phyloP scores from a whole-genome alignment of 2,329 filamentous ascomycete genomes.

The Dothistroma pini region DNA sequence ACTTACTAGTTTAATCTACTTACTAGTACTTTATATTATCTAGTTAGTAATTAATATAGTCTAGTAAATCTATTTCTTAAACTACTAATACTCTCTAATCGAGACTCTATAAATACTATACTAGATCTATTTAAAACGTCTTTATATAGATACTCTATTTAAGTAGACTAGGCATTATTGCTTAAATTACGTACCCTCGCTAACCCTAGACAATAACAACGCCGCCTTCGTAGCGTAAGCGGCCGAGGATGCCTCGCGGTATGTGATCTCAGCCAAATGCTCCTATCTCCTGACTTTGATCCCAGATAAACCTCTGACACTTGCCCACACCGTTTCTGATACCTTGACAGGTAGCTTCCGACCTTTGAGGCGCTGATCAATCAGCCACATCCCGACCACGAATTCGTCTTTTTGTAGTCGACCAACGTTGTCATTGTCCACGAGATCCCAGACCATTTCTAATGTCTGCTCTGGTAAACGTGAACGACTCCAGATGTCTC shows the following conservation, averaged over 20 bases:
- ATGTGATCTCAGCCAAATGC: neutral
- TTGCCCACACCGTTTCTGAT: slow-evolving; percentile 71
- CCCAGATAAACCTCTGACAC: slow-evolving; percentile 50
- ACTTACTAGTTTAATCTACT: too few relatives aligned
- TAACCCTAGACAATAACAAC: neutral
- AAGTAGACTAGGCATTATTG: neutral
- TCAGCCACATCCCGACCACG: slow-evolving; percentile 77
- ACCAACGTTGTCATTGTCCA: slow-evolving; percentile 56
- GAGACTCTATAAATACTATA: neutral
- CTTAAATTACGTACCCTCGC: neutral
- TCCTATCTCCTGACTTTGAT: slow-evolving; percentile 31
- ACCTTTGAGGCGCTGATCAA: slow-evolving; percentile 76
- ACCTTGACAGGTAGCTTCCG: slow-evolving; percentile 71
- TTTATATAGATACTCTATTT: neutral
- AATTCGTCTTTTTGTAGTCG: slow-evolving; percentile 66
- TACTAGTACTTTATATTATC: too few relatives aligned
- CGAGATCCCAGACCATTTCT: slow-evolving; percentile 72
- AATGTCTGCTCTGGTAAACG: slow-evolving; percentile 65
- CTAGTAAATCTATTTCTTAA: too few relatives aligned
- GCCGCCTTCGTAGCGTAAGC: neutral
- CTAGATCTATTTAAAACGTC: neutral
- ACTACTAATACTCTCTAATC: too few relatives aligned
- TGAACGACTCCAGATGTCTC: slow-evolving; percentile 72
- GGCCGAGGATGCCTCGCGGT: neutral
- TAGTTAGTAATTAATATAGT: too few relatives aligned